These are phyloP conservation scores for Pichia manshurica DNA, from an alignment of 805 yeast genomes.

Conservation along the genomic window DNA sequence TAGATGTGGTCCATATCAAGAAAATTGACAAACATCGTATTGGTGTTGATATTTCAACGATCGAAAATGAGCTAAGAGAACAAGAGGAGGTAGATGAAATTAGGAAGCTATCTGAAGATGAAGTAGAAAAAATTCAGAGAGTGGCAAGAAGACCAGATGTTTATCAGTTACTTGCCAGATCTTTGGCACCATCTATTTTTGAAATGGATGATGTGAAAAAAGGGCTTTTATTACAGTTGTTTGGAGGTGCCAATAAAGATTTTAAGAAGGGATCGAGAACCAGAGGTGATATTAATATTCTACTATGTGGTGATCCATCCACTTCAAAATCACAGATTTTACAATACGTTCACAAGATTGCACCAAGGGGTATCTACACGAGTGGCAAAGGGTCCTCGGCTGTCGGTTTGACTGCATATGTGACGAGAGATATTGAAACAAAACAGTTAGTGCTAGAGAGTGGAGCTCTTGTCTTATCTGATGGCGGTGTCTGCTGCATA, in stretches of 20 bases:
- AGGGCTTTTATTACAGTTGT: constrained; percentile 85
- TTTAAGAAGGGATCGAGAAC: constrained; percentile 88
- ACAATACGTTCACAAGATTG: constrained; percentile 93
- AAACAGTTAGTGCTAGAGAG: constrained; percentile 88
- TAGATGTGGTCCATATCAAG: constrained; percentile 90
- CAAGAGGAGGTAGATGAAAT: constrained; percentile 72
- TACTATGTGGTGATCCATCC: constrained; percentile 97
- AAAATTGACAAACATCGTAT: constrained; percentile 78
- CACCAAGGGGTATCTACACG: constrained; percentile 96
- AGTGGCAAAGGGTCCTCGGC: constrained; percentile 99
- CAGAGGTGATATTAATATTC: constrained; percentile 90
- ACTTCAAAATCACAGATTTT: constrained; percentile 93
- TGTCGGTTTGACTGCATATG: constrained; percentile 96
- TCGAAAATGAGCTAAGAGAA: constrained; percentile 52
- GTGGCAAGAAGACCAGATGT: constrained; percentile 67
- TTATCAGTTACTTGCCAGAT: constrained; percentile 80
- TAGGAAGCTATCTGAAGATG: constrained; percentile 63
- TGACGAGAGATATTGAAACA: constrained; percentile 90
- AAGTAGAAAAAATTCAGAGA: constrained; percentile 56
- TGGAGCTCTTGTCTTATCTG: constrained; percentile 94
- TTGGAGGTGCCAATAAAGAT: constrained; percentile 91
- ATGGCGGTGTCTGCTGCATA: constrained; percentile 98
- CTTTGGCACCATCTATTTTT: constrained; percentile 94
- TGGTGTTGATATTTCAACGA: constrained; percentile 72
- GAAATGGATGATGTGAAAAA: constrained; percentile 97